Conservation (phyloP, 352 stramenopile species). For the Phytopythium helicoides region DNA sequence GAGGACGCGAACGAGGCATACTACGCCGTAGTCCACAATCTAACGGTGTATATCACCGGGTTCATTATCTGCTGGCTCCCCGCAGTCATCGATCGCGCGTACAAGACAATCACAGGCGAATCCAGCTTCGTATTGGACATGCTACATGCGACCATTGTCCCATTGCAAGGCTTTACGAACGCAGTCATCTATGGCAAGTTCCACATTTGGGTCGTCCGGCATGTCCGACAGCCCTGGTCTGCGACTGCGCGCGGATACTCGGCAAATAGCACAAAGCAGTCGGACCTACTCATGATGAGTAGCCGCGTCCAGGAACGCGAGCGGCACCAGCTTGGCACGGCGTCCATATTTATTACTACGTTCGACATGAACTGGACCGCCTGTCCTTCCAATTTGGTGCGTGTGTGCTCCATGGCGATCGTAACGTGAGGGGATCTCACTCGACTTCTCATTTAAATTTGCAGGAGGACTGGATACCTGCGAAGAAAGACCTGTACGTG, state of each 20-base stretch:
- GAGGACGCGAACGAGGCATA: slow-evolving; percentile 75
- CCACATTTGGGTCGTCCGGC: slow-evolving; percentile 72
- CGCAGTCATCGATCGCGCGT: slow-evolving; percentile 60
- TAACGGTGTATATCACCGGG: slow-evolving; percentile 76
- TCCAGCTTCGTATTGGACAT: slow-evolving; percentile 64
- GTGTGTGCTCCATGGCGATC: slow-evolving; percentile 1
- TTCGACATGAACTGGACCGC: slow-evolving; percentile 80
- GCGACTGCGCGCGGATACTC: slow-evolving; percentile 25
- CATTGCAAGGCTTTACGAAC: slow-evolving; percentile 81
- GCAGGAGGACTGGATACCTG: slow-evolving; percentile 69
- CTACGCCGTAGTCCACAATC: slow-evolving; percentile 77
- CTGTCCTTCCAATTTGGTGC: slow-evolving; percentile 62
- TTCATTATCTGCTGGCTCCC: slow-evolving; percentile 84
- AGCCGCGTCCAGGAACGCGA: slow-evolving; percentile 39
- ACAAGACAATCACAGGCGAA: slow-evolving; percentile 51
- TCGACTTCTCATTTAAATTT: background rate
- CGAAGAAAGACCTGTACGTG: slow-evolving; percentile 77
- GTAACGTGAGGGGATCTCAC: background rate
- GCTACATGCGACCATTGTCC: slow-evolving; percentile 76
- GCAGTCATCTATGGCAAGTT: slow-evolving; percentile 87
- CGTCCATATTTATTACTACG: slow-evolving; percentile 75
- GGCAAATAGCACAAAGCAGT: slow-evolving; percentile 40
- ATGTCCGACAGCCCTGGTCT: slow-evolving; percentile 41
- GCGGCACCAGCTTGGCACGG: slow-evolving; percentile 63
- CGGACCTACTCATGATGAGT: slow-evolving; percentile 32